Base-by-base conservation (phyloP, 441 rosid genomes). In the Populus hybrid region DNA sequence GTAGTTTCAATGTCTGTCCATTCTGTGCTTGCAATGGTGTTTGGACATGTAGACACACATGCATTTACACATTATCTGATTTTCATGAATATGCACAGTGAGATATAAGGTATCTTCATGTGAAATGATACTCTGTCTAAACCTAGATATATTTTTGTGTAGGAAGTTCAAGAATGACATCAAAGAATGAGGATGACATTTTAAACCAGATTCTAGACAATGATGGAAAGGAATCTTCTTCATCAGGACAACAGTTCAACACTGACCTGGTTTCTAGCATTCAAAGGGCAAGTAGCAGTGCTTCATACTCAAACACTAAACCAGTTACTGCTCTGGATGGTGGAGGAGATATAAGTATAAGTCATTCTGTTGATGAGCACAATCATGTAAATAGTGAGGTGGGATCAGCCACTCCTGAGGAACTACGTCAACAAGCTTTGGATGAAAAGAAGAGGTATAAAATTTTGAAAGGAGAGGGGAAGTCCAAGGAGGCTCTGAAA, bases 401-500 rank as follows among this genome's bases (percentile, higher is more conserved):
- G 40, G 87, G 75, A 34, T 84, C 89, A 65, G 34, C 79, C 46
- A 90, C 84, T 81, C 95, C 98, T 18, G 97, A 91, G 70, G 92
- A 89, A 71, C 75, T 96, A 84, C 95, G 93, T 24, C 89, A 84
- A 70, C 91, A 78, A 77, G 98, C 99, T 23, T 75, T 86, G 53
- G 94, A 94, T 75, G 98, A 92, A 79, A 94, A 91, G 82, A 89
- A 79, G 83, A 91, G 81, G 83, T 86, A 92, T 72, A 96, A 84
- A 85, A 70, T 79, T 79, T 90, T 96, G 59, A 96, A 91, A 89
- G 91, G 88, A 72, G 86, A 91, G 83, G 96, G 96, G 75, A 94
- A 94, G 79, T 84, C 92, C 11, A 94, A 88, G 42, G 98, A 96
- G 86, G 99, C 98, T 75, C 57, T 94, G 64, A 92, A 82, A 83